Percentiles rank a stretch among this genome's conserved stretches.
Conservation (phyloP, 2,329 filamentous ascomycete species). For the Diplodia mutila region DNA sequence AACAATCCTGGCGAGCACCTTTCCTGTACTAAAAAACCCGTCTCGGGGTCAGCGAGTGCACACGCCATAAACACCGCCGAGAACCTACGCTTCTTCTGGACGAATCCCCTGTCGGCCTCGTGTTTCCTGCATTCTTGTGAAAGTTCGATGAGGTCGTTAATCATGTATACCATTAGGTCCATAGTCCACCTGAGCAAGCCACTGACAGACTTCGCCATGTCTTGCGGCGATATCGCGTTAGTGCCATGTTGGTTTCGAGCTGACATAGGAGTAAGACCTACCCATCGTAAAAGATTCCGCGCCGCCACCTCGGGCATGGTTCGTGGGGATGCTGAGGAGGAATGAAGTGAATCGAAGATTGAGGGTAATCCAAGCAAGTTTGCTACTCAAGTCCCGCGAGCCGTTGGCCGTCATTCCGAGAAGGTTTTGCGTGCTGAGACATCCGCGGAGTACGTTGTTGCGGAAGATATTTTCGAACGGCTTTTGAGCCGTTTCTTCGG, state of each 20-base stretch:
- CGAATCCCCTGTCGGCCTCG: conserved; percentile 28
- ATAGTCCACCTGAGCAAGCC: conserved; percentile 80
- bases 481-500: conserved; percentile 72
- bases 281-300: conserved; percentile 18
- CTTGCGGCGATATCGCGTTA: conserved; percentile 46
- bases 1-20: conserved; percentile 36
- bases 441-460: conserved; percentile 63
- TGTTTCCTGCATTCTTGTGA: conserved; percentile 36
- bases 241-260: neutral
- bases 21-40: conserved; percentile 22
- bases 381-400: conserved; percentile 65
- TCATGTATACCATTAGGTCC: conserved; percentile 62
- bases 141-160: conserved; percentile 55
- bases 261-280: neutral
- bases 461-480: conserved; percentile 56
- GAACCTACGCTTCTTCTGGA: conserved; percentile 17
- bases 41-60: neutral
- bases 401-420: conserved; percentile 70
- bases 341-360: conserved; percentile 55
- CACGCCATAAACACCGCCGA: neutral
- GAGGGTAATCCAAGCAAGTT: conserved; percentile 74
- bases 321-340: conserved; percentile 12
- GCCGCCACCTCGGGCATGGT: neutral
- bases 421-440: conserved; percentile 77
- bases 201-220: conserved; percentile 72